Evolutionary conservation across 331 rosid species (phyloP).

Genomic region (Malus hybrid): DNA sequence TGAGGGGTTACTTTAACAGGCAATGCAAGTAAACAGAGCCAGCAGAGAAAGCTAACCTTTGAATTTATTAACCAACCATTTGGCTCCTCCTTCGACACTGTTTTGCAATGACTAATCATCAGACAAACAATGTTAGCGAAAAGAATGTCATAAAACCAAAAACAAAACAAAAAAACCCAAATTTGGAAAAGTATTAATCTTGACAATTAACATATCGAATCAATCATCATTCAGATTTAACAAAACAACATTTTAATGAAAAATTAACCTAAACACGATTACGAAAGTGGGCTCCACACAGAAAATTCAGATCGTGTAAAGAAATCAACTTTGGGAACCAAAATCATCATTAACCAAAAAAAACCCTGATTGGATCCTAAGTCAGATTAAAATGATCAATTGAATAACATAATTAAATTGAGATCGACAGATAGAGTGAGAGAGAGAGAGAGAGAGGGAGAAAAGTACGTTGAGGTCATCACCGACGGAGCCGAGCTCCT

Average conservation of each 20-base stretch:
- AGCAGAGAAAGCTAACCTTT: slow-evolving; percentile 57
- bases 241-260: not conserved
- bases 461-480: slow-evolving; percentile 59
- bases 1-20: not conserved
- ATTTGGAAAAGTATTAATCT: not conserved
- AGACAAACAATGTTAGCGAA: slow-evolving; percentile 23
- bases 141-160: not conserved
- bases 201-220: not conserved
- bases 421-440: not conserved
- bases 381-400: not conserved
- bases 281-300: not conserved
- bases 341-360: not conserved
- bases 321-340: not conserved
- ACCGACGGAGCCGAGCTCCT: slow-evolving; percentile 63
- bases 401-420: not conserved
- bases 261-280: not conserved
- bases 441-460: slow-evolving; percentile 7
- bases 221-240: not conserved
- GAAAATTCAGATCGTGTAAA: not conserved
- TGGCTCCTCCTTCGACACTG: slow-evolving; percentile 77
- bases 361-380: not conserved
- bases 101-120: slow-evolving; percentile 56
- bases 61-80: slow-evolving; percentile 85
- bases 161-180: not conserved
- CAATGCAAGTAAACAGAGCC: not conserved